Percentiles rank a stretch among this genome's conserved stretches.
phyloP scores from a whole-genome alignment of 495 filamentous ascomycete genomes.

The Trichoderma erinaceum region DNA sequence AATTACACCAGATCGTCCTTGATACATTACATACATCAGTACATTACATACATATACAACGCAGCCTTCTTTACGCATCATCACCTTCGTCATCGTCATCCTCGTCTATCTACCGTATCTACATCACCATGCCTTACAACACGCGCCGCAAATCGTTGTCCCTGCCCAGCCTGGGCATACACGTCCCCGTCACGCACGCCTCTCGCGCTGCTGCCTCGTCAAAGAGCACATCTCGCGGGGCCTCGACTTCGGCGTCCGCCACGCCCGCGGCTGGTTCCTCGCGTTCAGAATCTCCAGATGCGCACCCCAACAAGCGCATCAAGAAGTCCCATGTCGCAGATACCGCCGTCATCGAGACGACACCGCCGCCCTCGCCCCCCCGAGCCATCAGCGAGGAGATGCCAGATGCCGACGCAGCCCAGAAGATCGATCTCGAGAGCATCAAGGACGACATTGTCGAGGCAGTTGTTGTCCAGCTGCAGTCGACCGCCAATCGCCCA shows the following conservation, averaged over 20 bases:
- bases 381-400: constrained; percentile 29
- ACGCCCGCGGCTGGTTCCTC: constrained; percentile 36
- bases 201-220: constrained; percentile 46
- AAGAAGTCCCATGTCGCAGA: constrained; percentile 65
- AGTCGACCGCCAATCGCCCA: constrained; percentile 86
- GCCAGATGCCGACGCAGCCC: constrained; percentile 28
- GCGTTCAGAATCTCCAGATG: constrained; percentile 32
- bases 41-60: constrained; percentile 3
- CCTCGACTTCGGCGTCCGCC: constrained; percentile 52
- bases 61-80: too few relatives aligned
- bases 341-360: constrained; percentile 54
- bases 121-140: constrained; percentile 80
- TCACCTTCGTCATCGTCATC: neutral
- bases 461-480: constrained; percentile 82
- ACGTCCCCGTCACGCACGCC: constrained; percentile 65
- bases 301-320: constrained; percentile 71
- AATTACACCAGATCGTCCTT: constrained; percentile 1
- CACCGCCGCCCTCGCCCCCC: constrained; percentile 78
- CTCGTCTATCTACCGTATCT: too few relatives aligned
- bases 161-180: constrained; percentile 86
- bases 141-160: constrained; percentile 96
- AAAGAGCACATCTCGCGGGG: constrained; percentile 40
- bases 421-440: constrained; percentile 71
- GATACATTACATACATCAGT: neutral
- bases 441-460: constrained; percentile 95